A percentile compares a stretch with the other conserved stretches of the same genome.
Conservation (phyloP, 176 grass and related monocot genomes). For the Hordeum marinum region DNA sequence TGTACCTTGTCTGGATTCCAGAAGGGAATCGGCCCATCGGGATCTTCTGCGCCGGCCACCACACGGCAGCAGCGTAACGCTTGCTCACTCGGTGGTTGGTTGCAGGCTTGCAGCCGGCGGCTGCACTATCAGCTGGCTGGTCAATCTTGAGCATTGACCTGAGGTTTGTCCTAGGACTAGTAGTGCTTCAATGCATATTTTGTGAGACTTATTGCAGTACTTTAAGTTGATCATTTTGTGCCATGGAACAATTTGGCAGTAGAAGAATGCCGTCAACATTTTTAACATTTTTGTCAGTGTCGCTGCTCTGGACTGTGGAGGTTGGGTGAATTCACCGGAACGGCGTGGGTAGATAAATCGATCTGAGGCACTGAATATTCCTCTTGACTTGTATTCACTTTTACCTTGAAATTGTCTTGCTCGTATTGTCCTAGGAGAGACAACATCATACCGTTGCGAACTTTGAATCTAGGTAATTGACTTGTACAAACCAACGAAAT, state of each 20-base stretch:
- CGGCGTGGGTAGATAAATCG: too few species aligned
- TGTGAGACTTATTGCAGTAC: background rate
- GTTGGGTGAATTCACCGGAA: background rate
- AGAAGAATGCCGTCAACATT: background rate
- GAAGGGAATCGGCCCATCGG: background rate
- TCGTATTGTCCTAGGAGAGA: too few species aligned
- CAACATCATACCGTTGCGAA: too few species aligned
- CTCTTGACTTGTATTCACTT: too few species aligned
- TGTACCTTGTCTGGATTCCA: slow-evolving; percentile 28
- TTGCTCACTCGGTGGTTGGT: background rate
- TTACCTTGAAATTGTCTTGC: too few species aligned
- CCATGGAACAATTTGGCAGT: background rate
- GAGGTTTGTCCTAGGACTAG: background rate
- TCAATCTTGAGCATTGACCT: background rate
- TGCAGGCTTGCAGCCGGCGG: background rate
- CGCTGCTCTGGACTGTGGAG: background rate
- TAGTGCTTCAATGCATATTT: background rate
- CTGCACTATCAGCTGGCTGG: background rate
- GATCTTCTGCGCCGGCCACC: slow-evolving; percentile 10
- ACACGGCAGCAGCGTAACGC: too few species aligned
- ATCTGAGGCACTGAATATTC: too few species aligned
- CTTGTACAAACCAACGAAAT: too few species aligned
- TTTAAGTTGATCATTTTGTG: background rate
- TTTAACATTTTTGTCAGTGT: background rate
- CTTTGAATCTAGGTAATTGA: too few species aligned